phyloP scores from a whole-genome alignment of 1,139 yeast genomes.

The Taphrina confusa region DNA sequence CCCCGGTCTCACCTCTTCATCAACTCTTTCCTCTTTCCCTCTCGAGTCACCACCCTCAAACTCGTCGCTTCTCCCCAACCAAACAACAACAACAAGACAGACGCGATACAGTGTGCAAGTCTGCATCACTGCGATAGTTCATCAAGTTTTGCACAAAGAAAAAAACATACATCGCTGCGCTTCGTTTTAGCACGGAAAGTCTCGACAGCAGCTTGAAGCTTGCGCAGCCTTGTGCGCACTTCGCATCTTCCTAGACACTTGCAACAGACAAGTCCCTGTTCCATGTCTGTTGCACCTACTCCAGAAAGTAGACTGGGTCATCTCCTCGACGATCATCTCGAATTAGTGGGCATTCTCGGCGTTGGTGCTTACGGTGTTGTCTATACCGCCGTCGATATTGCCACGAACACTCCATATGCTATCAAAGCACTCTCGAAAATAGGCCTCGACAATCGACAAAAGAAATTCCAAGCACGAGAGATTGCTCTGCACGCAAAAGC shows the following conservation, averaged over 20 bases:
- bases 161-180: too few relatives aligned
- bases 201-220: background rate
- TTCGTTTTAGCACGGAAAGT: background rate
- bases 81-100: too few relatives aligned
- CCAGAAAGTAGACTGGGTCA: slow-evolving; percentile 41
- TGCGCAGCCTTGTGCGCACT: background rate
- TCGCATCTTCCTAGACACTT: background rate
- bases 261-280: background rate
- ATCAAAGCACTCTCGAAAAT: slow-evolving; percentile 59
- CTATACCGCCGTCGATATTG: slow-evolving; percentile 60
- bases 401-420: slow-evolving; percentile 59
- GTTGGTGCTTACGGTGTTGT: slow-evolving; percentile 89
- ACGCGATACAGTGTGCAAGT: too few relatives aligned
- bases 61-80: too few relatives aligned
- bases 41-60: background rate
- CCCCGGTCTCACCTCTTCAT: background rate
- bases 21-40: background rate
- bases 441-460: slow-evolving; percentile 41
- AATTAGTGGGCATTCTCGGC: slow-evolving; percentile 64
- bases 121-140: too few relatives aligned
- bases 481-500: slow-evolving; percentile 71
- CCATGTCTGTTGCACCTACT: slow-evolving; percentile 22
- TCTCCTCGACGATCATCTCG: slow-evolving; percentile 51
- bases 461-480: slow-evolving; percentile 56
- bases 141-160: too few relatives aligned